phyloP scores from a whole-genome alignment of 2,329 filamentous ascomycete species.

The Diaporthe sp. region DNA sequence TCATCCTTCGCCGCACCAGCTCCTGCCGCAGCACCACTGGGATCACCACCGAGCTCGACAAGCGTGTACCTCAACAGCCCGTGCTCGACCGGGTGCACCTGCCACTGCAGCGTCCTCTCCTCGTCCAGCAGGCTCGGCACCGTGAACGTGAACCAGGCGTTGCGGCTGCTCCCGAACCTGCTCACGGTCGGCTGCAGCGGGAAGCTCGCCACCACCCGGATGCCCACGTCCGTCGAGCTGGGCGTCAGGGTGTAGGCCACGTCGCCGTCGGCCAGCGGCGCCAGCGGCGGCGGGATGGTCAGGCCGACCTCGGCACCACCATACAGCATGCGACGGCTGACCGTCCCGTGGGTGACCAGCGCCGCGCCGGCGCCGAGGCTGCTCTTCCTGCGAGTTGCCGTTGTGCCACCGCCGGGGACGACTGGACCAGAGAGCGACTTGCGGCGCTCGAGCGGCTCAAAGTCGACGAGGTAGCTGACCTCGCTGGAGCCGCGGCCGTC shows the following conservation, averaged over 20 bases:
- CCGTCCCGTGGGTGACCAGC: constrained; percentile 24
- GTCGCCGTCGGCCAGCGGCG: constrained; percentile 5
- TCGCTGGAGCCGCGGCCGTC: constrained; percentile 36
- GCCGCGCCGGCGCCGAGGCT: background rate
- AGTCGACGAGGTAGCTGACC: constrained; percentile 39
- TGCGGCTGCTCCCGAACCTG: constrained; percentile 36
- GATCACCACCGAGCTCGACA: constrained; percentile 16
- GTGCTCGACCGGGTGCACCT: constrained; percentile 40
- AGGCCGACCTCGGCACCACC: constrained; percentile 37
- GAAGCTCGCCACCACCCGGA: constrained; percentile 21
- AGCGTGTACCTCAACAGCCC: constrained; percentile 40
- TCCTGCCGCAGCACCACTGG: background rate
- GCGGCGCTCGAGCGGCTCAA: constrained; percentile 35
- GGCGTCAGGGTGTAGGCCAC: constrained; percentile 34
- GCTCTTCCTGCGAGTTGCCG: background rate
- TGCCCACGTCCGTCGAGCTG: constrained; percentile 16
- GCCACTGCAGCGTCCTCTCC: constrained; percentile 40
- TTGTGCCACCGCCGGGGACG: too few relatives aligned
- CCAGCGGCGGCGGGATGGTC: constrained; percentile 22
- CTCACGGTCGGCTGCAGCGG: constrained; percentile 28
- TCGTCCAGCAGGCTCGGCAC: constrained; percentile 36
- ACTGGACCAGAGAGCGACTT: too few relatives aligned
- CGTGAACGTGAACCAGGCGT: constrained; percentile 41
- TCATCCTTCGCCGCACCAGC: background rate
- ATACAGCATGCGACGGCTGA: constrained; percentile 33